Percentiles rank a stretch among this genome's conserved stretches.
phyloP scores from a whole-genome alignment of 805 yeast species.

The Wickerhamomyces hampshirensis region DNA sequence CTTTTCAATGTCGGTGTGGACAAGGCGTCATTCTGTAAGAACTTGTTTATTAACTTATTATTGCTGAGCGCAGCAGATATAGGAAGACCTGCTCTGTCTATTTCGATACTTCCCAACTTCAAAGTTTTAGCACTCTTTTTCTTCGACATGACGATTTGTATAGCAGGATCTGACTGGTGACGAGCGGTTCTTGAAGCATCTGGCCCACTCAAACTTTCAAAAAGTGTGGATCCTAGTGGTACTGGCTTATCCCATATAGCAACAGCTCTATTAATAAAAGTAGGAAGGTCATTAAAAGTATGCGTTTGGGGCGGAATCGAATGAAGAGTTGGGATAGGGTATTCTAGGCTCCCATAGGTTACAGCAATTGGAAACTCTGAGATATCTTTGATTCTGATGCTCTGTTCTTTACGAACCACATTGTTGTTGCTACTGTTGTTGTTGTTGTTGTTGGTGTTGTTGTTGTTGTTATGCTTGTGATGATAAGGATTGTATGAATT shows the following conservation, averaged over 20 bases:
- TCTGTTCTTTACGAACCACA: slow-evolving; percentile 1
- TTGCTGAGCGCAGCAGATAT: slow-evolving; percentile 9
- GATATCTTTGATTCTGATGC: slow-evolving; percentile 4
- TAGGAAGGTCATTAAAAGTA: slow-evolving; percentile 14
- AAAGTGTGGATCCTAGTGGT: slow-evolving; percentile 10
- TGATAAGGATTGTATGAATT: too few species aligned
- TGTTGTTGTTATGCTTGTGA: slow-evolving; percentile 1
- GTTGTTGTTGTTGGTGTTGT: slow-evolving; percentile 2
- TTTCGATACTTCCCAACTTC: slow-evolving; percentile 16
- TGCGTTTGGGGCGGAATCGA: slow-evolving; percentile 2
- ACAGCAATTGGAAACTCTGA: slow-evolving; percentile 13
- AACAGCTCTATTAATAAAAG: slow-evolving; percentile 10
- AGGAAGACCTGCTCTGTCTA: too few species aligned
- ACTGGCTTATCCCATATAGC: slow-evolving; percentile 7
- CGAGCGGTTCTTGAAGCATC: background rate
- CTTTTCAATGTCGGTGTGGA: slow-evolving; percentile 22
- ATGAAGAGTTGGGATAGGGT: slow-evolving; percentile 11
- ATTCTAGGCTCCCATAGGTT: slow-evolving; percentile 12
- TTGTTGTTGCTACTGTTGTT: slow-evolving; percentile 3
- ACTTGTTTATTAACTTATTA: slow-evolving; percentile 5
- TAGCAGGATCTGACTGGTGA: slow-evolving; percentile 10
- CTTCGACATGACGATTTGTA: slow-evolving; percentile 8
- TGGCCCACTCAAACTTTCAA: slow-evolving; percentile 4
- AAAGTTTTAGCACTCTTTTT: slow-evolving; percentile 9
- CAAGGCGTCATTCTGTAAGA: slow-evolving; percentile 1